A percentile compares a stretch with the other conserved stretches of the same genome.
These are phyloP conservation scores for Rosa multiflora DNA, from an alignment of 306 rosid genomes.

Conservation along the genomic window DNA sequence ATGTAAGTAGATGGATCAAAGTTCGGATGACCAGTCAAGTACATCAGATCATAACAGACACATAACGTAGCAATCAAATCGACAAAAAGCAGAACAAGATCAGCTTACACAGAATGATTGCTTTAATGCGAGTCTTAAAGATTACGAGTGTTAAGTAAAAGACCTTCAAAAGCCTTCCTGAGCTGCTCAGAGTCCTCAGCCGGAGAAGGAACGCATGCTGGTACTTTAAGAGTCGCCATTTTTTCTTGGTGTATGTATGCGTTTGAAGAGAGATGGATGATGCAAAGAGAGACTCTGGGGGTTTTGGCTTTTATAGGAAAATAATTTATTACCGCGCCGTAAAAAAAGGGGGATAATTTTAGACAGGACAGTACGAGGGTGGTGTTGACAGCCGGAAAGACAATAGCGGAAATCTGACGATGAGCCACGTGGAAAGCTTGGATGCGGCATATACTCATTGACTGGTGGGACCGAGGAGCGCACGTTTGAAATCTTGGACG, in stretches of 20 bases:
- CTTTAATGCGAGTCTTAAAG: too few species aligned
- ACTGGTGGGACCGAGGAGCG: background rate
- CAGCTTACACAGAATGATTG: too few species aligned
- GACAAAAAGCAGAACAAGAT: background rate
- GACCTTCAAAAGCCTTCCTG: conserved; percentile 18
- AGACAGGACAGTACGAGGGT: background rate
- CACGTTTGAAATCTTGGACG: background rate
- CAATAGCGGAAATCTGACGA: background rate
- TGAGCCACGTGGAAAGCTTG: background rate
- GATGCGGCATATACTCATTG: background rate
- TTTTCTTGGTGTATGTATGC: background rate
- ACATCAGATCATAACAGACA: background rate
- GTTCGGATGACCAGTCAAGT: background rate
- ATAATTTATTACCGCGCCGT: background rate
- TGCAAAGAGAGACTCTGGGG: background rate
- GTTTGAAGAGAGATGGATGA: background rate
- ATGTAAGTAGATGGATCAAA: background rate
- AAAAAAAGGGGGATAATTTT: background rate
- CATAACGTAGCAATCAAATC: too few species aligned
- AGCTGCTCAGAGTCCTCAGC: conserved; percentile 17
- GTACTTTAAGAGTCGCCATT: conserved; percentile 15
- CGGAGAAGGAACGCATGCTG: conserved; percentile 15
- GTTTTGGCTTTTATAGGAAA: background rate
- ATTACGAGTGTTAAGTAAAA: background rate
- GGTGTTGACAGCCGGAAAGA: background rate